Percentiles rank a stretch among this genome's conserved stretches.
Evolutionary conservation across 2,329 filamentous ascomycete genomes (phyloP).

Genomic region (Graphilbum fragrans): DNA sequence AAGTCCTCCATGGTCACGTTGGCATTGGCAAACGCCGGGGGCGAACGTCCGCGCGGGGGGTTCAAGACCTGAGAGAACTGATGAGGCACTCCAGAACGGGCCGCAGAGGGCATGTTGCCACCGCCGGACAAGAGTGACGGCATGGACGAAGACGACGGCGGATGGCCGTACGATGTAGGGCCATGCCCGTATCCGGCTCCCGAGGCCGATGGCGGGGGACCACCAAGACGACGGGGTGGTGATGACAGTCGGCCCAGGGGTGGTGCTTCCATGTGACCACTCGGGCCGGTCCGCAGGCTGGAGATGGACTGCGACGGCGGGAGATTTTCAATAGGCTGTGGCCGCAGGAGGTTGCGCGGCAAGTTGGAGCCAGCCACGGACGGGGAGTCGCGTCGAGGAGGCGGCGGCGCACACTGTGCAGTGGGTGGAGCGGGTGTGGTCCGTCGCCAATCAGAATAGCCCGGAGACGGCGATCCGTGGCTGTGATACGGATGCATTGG

Average conservation of each 20-base stretch:
- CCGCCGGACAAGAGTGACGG: slow-evolving; percentile 23
- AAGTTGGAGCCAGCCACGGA: slow-evolving; percentile 2
- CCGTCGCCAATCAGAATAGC: slow-evolving; percentile 8
- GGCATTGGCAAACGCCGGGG: slow-evolving; percentile 8
- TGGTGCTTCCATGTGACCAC: not conserved
- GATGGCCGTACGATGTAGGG: not conserved
- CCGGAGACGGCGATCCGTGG: slow-evolving; percentile 2
- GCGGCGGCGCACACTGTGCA: not conserved
- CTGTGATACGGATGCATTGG: slow-evolving; percentile 4
- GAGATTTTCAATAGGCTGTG: slow-evolving; percentile 4
- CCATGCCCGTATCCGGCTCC: not conserved
- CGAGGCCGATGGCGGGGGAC: not conserved
- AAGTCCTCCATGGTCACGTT: slow-evolving; percentile 11
- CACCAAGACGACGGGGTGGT: not conserved
- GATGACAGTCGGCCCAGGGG: not conserved
- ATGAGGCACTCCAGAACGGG: slow-evolving; percentile 20
- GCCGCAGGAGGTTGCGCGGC: slow-evolving; percentile 11
- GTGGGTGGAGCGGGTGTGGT: not conserved
- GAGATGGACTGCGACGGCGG: not conserved
- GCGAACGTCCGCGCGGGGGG: slow-evolving; percentile 17
- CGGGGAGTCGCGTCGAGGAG: slow-evolving; percentile 6
- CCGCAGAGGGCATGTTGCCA: not conserved
- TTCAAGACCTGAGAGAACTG: slow-evolving; percentile 25
- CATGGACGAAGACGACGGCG: slow-evolving; percentile 16
- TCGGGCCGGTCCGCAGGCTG: slow-evolving; percentile 15